Percentiles rank a stretch among this genome's conserved stretches.
Evolutionary conservation across 2,329 filamentous ascomycete genomes (phyloP).

Genomic region (Rutstroemia sp.): DNA sequence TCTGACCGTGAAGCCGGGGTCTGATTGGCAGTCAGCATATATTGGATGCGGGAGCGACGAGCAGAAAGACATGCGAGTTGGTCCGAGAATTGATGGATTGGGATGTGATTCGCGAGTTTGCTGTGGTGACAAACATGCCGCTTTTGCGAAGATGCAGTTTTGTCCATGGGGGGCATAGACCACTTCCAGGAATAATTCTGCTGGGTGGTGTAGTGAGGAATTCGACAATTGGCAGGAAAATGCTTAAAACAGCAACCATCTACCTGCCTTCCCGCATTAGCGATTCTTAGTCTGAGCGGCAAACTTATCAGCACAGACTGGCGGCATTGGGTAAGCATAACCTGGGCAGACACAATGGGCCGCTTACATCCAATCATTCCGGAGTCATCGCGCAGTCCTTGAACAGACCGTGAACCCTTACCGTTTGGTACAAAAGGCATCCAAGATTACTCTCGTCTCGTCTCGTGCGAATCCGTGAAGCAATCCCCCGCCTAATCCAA

Average conservation of each 20-base stretch:
- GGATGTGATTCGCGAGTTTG: neutral
- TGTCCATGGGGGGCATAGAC: too few relatives aligned
- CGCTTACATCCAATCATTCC: too few relatives aligned
- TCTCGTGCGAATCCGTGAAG: too few relatives aligned
- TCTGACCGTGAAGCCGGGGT: neutral
- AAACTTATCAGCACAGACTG: constrained; percentile 1
- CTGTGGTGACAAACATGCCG: neutral
- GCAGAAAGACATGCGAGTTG: neutral
- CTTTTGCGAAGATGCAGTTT: neutral
- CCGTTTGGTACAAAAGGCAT: too few relatives aligned
- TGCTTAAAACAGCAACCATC: neutral
- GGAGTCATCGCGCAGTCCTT: too few relatives aligned
- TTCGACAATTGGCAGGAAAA: too few relatives aligned
- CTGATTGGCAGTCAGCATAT: neutral
- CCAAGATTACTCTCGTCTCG: too few relatives aligned
- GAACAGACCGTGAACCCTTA: too few relatives aligned
- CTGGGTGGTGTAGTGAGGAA: too few relatives aligned
- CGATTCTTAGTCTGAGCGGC: constrained; percentile 4
- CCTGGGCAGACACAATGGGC: neutral
- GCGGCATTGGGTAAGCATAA: constrained; percentile 1
- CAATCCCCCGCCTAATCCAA: too few relatives aligned
- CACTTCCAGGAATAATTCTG: too few relatives aligned
- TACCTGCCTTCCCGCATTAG: constrained; percentile 4
- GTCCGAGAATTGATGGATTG: neutral
- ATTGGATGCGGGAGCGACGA: neutral